Evolutionary conservation across 2,329 filamentous ascomycete genomes (phyloP).

Genomic region (Ophiostoma montium): DNA sequence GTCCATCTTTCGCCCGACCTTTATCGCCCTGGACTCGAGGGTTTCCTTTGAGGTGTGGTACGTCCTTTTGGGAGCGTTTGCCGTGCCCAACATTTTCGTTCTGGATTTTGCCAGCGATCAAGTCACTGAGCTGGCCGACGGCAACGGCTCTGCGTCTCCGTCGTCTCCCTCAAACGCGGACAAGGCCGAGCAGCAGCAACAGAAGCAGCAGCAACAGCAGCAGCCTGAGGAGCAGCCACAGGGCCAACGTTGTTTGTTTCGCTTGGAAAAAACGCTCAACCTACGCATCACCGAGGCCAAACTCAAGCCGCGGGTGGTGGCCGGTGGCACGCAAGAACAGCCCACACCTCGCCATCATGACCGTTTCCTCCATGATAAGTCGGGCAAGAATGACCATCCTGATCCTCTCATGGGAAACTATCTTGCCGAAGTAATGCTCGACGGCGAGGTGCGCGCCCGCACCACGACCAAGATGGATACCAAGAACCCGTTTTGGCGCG

Average conservation of each 20-base stretch:
- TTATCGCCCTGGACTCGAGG: conserved; percentile 72
- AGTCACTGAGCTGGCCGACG: conserved; percentile 27
- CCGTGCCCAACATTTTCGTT: conserved; percentile 80
- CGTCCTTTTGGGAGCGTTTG: conserved; percentile 78
- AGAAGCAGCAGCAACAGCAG: neutral
- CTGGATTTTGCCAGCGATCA: conserved; percentile 28
- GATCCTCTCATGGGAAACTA: conserved; percentile 48
- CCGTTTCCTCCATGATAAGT: conserved; percentile 5
- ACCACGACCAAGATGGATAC: conserved; percentile 59
- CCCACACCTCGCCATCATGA: conserved; percentile 17
- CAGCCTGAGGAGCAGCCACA: neutral
- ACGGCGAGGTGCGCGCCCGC: conserved; percentile 64
- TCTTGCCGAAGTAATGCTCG: conserved; percentile 64
- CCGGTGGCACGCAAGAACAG: conserved; percentile 12
- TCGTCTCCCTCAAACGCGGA: neutral
- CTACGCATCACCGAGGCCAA: conserved; percentile 50
- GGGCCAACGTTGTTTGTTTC: conserved; percentile 33
- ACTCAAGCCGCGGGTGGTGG: conserved; percentile 27
- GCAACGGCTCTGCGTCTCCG: neutral
- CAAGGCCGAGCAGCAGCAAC: neutral
- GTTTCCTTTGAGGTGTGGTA: conserved; percentile 97
- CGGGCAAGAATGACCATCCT: neutral
- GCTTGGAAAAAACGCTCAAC: conserved; percentile 46
- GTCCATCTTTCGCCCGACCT: conserved; percentile 73
- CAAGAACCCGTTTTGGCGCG: conserved; percentile 67